Evolutionary conservation across 2,329 filamentous ascomycete species (phyloP).

Genomic region (Calonectria pteridis): DNA sequence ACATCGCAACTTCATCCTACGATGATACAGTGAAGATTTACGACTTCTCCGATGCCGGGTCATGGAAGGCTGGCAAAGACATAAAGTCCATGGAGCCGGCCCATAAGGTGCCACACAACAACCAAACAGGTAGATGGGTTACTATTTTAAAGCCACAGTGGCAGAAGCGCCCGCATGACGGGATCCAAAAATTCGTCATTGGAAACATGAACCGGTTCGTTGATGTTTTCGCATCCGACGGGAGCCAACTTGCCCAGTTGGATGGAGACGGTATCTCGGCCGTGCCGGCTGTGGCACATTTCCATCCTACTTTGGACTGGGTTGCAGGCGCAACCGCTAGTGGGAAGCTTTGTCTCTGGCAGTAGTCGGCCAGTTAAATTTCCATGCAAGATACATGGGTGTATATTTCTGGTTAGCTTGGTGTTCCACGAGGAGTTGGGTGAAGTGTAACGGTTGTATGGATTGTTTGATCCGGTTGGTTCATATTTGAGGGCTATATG

Average conservation of each 20-base stretch:
- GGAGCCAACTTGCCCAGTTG: constrained; percentile 89
- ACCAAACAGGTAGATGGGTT: constrained; percentile 95
- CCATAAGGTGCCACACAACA: constrained; percentile 84
- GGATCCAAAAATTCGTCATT: constrained; percentile 88
- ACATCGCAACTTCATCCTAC: constrained; percentile 92
- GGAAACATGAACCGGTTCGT: constrained; percentile 99
- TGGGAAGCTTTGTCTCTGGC: constrained; percentile 93
- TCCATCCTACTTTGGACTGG: constrained; percentile 91
- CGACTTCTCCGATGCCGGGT: constrained; percentile 73
- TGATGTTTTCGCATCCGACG: constrained; percentile 85
- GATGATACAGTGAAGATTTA: constrained; percentile 97
- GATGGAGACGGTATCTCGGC: constrained; percentile 93
- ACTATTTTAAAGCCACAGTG: constrained; percentile 87
- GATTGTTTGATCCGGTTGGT: neutral
- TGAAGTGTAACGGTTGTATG: neutral
- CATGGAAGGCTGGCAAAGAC: constrained; percentile 70
- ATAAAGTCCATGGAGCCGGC: constrained; percentile 77
- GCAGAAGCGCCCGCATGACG: constrained; percentile 83
- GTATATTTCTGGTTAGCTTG: neutral
- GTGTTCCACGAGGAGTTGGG: constrained; percentile 2
- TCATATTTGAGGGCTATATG: neutral
- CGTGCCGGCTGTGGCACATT: constrained; percentile 91
- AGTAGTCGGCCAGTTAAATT: constrained; percentile 58
- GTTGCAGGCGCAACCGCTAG: constrained; percentile 91
- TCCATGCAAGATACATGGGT: neutral